Evolutionary conservation across 345 rosid species (phyloP).

Genomic region (Salix suchowensis): DNA sequence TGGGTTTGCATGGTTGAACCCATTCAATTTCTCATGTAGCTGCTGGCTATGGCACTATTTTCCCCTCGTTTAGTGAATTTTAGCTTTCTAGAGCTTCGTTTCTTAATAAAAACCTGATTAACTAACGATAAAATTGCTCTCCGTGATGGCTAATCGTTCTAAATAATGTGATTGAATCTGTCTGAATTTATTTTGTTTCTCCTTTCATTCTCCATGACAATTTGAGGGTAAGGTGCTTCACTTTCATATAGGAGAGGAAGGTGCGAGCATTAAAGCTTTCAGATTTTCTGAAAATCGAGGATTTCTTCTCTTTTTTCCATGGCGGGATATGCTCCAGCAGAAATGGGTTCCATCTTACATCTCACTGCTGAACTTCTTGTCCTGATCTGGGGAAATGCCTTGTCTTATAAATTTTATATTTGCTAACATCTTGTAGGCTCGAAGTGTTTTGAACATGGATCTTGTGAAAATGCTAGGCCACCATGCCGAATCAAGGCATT

Average conservation of each 20-base stretch:
- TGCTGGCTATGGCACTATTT: not conserved
- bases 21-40: too few species aligned
- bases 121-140: not conserved
- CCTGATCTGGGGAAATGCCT: not conserved
- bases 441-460: constrained; percentile 68
- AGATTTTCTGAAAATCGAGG: not conserved
- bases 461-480: constrained; percentile 69
- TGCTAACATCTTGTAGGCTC: constrained; percentile 23
- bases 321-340: constrained; percentile 29
- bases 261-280: not conserved
- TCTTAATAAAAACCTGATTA: not conserved
- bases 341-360: constrained; percentile 73
- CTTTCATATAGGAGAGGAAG: not conserved
- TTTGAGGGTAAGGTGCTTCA: not conserved
- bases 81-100: not conserved
- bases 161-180: not conserved
- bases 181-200: not conserved
- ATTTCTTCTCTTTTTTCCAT: not conserved
- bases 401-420: not conserved
- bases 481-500: constrained; percentile 58
- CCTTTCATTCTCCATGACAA: not conserved
- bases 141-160: not conserved
- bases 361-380: not conserved
- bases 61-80: not conserved
- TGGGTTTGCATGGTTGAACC: too few species aligned